Evolutionary conservation across 371 early-diverging fungal genomes (phyloP), one percentile per base, ranked within the genome.

Genomic region (Syncephalastrum monosporum): DNA sequence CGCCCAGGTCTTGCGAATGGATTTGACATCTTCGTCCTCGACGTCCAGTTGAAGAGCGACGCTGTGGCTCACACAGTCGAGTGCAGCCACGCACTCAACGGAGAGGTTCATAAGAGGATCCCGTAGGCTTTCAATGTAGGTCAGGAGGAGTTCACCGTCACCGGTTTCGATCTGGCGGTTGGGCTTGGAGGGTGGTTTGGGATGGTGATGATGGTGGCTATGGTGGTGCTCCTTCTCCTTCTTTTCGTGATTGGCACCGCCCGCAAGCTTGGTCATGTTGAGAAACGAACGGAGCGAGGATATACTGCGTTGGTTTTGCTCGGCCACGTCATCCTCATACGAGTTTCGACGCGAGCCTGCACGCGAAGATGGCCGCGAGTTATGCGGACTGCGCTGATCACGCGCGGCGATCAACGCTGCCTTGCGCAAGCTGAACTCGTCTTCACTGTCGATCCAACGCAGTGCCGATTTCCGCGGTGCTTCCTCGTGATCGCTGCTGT

Each of bases 71-170:
- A 81, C 67, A 41, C 79, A 77, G 16, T 75, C 77, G 52, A 85
- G 60, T 1, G 71, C 79, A 6, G 72, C 60, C 0, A 75, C 66
- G 33, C 82, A 85, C 12, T 77, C 71, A 8, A 77, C 58, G 2
- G 81, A 76, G 7, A 85, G 57, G 4, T 72, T 65, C 72, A 82
- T 72, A 23, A 85, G 49, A 3, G 85, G 85, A 29, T 79, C 80
- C 5, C 76, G 69, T 14, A 85, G 64, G 47, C 81, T 78, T 25
- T 80, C 81, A 23, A 85, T 25, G 43, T 83, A 85, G 1, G 73
- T 75, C 55, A 83, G 60, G n/a, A 85, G 65, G 10, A 85, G 50
- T 23, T 83, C 77, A 0, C 81, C 71, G 55, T 81, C 81, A 21
- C 75, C 69, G 42, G 69, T 79, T 5, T 81, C 77, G 1, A 79